Percentiles rank a stretch among this genome's conserved stretches.
Conservation (phyloP, 805 yeast genomes). For the Lipomyces orientalis region DNA sequence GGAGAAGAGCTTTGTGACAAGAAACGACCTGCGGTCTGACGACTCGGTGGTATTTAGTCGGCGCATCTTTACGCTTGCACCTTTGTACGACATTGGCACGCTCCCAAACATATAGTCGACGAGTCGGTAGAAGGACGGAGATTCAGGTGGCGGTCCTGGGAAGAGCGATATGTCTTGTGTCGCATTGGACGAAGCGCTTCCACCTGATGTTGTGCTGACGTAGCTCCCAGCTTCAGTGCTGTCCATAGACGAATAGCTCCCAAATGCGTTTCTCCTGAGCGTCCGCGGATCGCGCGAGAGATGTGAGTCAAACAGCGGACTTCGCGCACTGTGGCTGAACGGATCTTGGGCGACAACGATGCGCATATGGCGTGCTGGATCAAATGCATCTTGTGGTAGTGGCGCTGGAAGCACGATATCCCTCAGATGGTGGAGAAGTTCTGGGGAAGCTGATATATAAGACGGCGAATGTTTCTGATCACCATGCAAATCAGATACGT, state of each 20-base stretch:
- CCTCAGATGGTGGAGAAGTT: not conserved
- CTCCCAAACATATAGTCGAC: conserved; percentile 11
- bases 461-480: not conserved
- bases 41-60: not conserved
- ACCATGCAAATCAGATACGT: not conserved
- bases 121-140: conserved; percentile 9
- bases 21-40: not conserved
- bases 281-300: not conserved
- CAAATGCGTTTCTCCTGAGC: not conserved
- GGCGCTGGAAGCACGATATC: not conserved
- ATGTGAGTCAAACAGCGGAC: conserved; percentile 11
- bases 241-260: conserved; percentile 11
- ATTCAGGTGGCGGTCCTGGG: conserved; percentile 11
- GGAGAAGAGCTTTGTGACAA: conserved; percentile 9
- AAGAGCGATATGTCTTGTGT: not conserved
- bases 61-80: conserved; percentile 10
- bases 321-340: not conserved
- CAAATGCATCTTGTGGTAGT: not conserved
- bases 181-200: not conserved
- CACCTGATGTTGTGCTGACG: not conserved
- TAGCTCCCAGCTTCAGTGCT: not conserved
- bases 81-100: conserved; percentile 5
- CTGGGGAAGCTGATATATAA: not conserved
- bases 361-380: conserved; percentile 9
- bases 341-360: conserved; percentile 11